Conservation (phyloP, 1,284 basidiomycete species). For the Hypsizygus ulmarius region DNA sequence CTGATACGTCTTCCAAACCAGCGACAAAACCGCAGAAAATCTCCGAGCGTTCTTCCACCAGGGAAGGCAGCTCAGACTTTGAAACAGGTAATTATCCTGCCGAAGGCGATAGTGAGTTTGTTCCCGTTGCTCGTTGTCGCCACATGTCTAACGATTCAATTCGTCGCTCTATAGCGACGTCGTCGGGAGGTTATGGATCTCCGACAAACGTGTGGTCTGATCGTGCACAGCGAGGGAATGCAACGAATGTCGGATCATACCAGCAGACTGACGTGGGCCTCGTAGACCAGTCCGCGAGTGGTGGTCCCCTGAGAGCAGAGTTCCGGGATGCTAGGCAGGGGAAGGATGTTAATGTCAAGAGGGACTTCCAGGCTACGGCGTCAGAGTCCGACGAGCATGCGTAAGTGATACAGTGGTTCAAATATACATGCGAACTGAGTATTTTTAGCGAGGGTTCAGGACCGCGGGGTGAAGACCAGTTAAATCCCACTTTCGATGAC, state of each 20-base stretch:
- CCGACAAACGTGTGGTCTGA: constrained; percentile 17
- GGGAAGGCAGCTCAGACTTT: constrained; percentile 7
- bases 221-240: constrained; percentile 17
- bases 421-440: too few species aligned
- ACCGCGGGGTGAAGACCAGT: neutral
- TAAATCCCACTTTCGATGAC: neutral
- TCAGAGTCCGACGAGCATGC: neutral
- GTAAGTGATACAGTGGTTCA: neutral
- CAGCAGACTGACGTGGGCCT: neutral
- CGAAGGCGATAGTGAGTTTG: constrained; percentile 12
- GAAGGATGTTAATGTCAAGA: neutral
- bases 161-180: constrained; percentile 7
- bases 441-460: neutral
- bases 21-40: neutral
- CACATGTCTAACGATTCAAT: neutral
- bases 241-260: constrained; percentile 7
- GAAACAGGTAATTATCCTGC: constrained; percentile 15
- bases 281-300: constrained; percentile 9
- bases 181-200: constrained; percentile 16
- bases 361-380: neutral
- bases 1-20: neutral
- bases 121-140: neutral
- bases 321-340: constrained; percentile 6
- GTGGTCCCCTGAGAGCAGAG: constrained; percentile 14
- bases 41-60: neutral